Base-by-base conservation (phyloP, 1,284 basidiomycete genomes). In the Testicularia cyperi region DNA sequence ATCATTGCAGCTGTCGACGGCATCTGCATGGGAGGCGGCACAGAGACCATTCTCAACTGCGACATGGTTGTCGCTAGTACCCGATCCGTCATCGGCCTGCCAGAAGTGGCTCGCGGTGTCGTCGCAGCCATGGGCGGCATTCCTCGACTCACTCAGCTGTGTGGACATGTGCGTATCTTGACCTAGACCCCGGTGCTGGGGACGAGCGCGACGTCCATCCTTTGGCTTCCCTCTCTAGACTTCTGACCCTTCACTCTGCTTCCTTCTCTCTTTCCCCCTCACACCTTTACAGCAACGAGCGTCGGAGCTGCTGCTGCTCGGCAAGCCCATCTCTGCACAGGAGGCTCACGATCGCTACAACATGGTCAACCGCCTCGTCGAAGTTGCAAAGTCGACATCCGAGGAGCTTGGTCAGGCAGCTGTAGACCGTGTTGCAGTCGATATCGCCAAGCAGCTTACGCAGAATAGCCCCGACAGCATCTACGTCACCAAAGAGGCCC, bases 1-100 rank as follows among this genome's bases (percentile, higher is more conserved):
- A 83, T 90, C 55, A 86, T 92, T 38, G 87, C 88, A 15, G 88
- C 89, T 3, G 86, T 91, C 2, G 85, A 86, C 62, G 89, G 89
- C 12, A 81, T 84, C 22, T 85, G 87, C 3, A 86, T 86, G 58
- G 90, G 89, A 12, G 90, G 89, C 5, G 90, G 88, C 2, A 80
- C 84, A 30, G 89, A 92, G 72, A 83, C 90, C 38, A 61, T 88
- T 1, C 73, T 90, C 8, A 91, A 91, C 60, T 90, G 87, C 62
- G 89, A 92, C 72, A 74, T 91, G 20, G 87, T 90, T 23, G 78
- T 92, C n/a, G 86, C 88, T 2, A 82, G 81, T 44, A 80, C 85
- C 32, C 81, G 84, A 10, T 85, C 87, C 6, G 83, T 82, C 45
- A 86, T 92, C 52, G 87, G 83, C 3, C 80, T 91, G 25, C 88